Evolutionary conservation across 2,329 filamentous ascomycete species (phyloP).

Genomic region (Aspergillus floridensis): DNA sequence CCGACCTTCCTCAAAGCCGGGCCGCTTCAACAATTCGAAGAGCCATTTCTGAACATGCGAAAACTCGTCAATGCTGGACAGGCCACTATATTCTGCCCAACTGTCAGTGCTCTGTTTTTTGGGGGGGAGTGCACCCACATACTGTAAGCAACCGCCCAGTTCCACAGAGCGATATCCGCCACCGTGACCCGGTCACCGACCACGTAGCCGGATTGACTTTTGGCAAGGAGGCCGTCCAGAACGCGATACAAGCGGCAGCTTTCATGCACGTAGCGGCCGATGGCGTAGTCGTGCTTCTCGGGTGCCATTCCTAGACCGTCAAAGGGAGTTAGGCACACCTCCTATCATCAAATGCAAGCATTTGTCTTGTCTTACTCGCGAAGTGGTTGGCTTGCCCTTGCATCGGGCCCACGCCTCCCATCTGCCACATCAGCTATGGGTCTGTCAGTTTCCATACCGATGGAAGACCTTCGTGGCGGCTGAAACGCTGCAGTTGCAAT

Average conservation of each 20-base stretch:
- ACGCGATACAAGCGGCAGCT: slow-evolving; percentile 2
- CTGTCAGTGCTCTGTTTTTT: neutral
- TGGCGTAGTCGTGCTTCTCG: neutral
- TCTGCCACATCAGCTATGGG: slow-evolving; percentile 3
- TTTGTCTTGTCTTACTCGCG: neutral
- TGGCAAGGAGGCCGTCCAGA: neutral
- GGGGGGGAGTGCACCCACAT: neutral
- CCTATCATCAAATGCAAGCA: too few relatives aligned
- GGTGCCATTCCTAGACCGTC: neutral
- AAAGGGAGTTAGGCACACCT: neutral
- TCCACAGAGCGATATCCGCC: slow-evolving; percentile 4
- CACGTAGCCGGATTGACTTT: neutral
- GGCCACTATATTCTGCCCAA: neutral
- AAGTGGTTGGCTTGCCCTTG: slow-evolving; percentile 7
- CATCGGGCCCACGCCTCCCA: neutral
- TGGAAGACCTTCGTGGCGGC: too few relatives aligned
- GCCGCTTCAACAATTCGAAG: neutral
- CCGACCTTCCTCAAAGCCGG: neutral
- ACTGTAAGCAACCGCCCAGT: slow-evolving; percentile 2
- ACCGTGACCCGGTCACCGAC: slow-evolving; percentile 3
- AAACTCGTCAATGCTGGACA: slow-evolving; percentile 4
- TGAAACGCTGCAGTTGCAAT: neutral
- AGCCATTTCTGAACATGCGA: neutral
- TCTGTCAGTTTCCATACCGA: neutral
- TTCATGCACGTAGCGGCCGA: slow-evolving; percentile 1